Evolutionary conservation across 441 rosid genomes (phyloP).

Genomic region (Brassica balearica): DNA sequence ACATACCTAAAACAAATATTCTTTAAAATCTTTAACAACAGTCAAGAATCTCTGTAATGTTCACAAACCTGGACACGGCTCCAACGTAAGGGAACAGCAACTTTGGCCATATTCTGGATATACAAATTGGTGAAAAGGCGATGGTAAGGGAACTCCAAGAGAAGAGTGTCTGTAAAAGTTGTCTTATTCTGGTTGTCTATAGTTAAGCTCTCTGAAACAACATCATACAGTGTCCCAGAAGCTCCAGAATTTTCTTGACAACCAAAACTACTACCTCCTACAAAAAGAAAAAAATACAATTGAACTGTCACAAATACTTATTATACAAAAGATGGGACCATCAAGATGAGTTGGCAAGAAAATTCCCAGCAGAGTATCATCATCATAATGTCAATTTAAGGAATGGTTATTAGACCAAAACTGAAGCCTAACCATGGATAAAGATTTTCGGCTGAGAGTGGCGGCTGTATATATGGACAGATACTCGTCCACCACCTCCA

Average conservation of each 20-base stretch:
- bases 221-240: conserved; percentile 97
- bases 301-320: neutral
- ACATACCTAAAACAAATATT: neutral
- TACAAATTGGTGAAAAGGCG: conserved; percentile 96
- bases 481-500: conserved; percentile 97
- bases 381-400: neutral
- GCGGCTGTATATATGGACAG: conserved; percentile 88
- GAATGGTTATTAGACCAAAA: neutral
- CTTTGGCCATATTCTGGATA: conserved; percentile 82
- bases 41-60: conserved; percentile 15
- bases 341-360: conserved; percentile 13
- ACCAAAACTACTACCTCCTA: conserved; percentile 90
- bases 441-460: conserved; percentile 83
- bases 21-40: neutral
- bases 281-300: conserved; percentile 18
- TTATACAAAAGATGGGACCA: conserved; percentile 7
- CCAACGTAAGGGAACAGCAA: conserved; percentile 96
- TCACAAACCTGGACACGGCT: conserved; percentile 95
- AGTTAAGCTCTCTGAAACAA: conserved; percentile 87
- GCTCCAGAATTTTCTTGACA: conserved; percentile 94
- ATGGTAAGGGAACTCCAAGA: conserved; percentile 91
- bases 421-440: conserved; percentile 80
- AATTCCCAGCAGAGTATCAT: conserved; percentile 6
- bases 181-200: conserved; percentile 83
- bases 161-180: conserved; percentile 91